These are phyloP conservation scores for Talaromyces sp. DNA, from an alignment of 2,329 filamentous ascomycete species.

Conservation along the genomic window DNA sequence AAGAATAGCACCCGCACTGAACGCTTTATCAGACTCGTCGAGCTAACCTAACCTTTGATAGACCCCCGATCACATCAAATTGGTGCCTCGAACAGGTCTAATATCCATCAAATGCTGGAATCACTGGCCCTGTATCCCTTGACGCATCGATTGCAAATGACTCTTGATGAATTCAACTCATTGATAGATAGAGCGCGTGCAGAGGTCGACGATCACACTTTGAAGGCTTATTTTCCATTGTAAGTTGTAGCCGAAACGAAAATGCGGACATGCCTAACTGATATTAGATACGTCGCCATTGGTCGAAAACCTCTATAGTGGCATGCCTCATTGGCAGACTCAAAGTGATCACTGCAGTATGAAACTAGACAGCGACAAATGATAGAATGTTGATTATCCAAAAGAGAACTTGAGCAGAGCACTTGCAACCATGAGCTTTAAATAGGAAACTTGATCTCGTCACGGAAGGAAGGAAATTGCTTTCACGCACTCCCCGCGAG, in stretches of 20 bases:
- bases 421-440: not conserved
- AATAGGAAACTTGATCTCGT: not conserved
- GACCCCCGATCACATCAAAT: slow-evolving; percentile 40
- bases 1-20: slow-evolving; percentile 21
- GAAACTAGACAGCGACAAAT: not conserved
- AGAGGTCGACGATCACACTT: slow-evolving; percentile 32
- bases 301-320: slow-evolving; percentile 31
- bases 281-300: slow-evolving; percentile 39
- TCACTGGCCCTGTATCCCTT: slow-evolving; percentile 43
- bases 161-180: slow-evolving; percentile 32
- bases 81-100: slow-evolving; percentile 37
- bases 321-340: not conserved
- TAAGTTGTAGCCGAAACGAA: slow-evolving; percentile 22
- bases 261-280: slow-evolving; percentile 19
- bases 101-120: slow-evolving; percentile 33
- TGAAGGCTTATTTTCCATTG: slow-evolving; percentile 45
- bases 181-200: slow-evolving; percentile 34
- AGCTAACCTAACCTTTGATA: slow-evolving; percentile 19
- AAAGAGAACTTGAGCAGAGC: not conserved
- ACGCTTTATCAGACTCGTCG: no score
- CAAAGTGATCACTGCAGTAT: not conserved
- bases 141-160: slow-evolving; percentile 39
- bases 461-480: not conserved
- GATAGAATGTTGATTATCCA: not conserved
- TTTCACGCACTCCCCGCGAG: not conserved